Evolutionary conservation across 805 yeast species (phyloP), one percentile per base, ranked within the genome.

Genomic region (Yamadazyma takamatsuzukensis): DNA sequence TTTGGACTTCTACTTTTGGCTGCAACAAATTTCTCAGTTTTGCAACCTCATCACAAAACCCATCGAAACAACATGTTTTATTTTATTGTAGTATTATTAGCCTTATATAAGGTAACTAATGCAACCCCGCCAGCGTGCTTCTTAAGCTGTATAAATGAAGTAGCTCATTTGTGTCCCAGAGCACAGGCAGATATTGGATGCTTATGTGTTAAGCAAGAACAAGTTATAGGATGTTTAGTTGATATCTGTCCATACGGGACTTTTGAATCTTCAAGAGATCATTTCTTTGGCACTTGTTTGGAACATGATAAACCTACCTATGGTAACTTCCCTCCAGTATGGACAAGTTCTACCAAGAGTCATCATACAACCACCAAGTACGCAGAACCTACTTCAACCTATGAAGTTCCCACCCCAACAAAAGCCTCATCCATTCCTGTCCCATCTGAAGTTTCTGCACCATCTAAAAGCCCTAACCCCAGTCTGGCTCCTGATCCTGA

Each of bases 51-150:
- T n/a, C n/a, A n/a, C n/a, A n/a, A n/a, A n/a, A n/a, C n/a, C n/a
- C n/a, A n/a, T n/a, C n/a, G n/a, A n/a, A n/a, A n/a, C n/a, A n/a
- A 19, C 14, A 16, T 27, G 21, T 8, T 27, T 18, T 11, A 11
- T 17, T 6, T 9, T 8, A 27, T 28, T 18, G 21, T 17, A n/a
- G n/a, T n/a, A n/a, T n/a, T n/a, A n/a, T n/a, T n/a, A n/a, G n/a
- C n/a, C n/a, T n/a, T n/a, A n/a, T n/a, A n/a, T n/a, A n/a, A n/a
- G n/a, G n/a, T n/a, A n/a, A 47, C 29, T 5, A 15, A 23, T 10
- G 66, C 71, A 14, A 68, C 75, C 0, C 76, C 77, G 3, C 78
- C 77, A 7, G 74, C 76, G 7, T 72, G 78, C 42, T 65, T 70
- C 40, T 41, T 71, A 13, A 43, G 64, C 22, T 72, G 78, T 45